A percentile compares a stretch with the other conserved stretches of the same genome.
phyloP scores from a whole-genome alignment of 139 green algal species.

The Chlamydomonas schloesseri region DNA sequence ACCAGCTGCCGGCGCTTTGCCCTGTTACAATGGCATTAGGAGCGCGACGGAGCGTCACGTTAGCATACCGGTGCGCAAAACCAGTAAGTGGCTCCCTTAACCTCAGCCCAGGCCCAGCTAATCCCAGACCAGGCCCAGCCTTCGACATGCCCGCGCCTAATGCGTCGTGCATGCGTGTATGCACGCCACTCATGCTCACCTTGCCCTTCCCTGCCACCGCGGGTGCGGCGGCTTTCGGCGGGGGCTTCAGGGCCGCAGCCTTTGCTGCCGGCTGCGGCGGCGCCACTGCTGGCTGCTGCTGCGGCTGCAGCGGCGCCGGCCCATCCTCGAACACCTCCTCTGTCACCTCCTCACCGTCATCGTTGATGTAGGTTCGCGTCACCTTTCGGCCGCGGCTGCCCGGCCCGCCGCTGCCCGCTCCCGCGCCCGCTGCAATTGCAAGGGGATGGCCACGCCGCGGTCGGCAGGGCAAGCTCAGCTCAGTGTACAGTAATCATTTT shows the following conservation, averaged over 20 bases:
- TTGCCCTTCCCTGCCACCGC: background rate
- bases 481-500: too few species aligned
- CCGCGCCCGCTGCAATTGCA: background rate
- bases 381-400: background rate
- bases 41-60: too few species aligned
- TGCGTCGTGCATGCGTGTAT: too few species aligned
- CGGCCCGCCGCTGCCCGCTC: background rate
- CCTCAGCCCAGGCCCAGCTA: too few species aligned
- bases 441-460: background rate
- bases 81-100: too few species aligned
- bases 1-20: slow-evolving; percentile 18
- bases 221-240: background rate
- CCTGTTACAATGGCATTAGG: slow-evolving; percentile 4
- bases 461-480: too few species aligned
- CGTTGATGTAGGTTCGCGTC: slow-evolving; percentile 28
- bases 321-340: slow-evolving; percentile 40
- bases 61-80: too few species aligned
- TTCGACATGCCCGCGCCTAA: too few species aligned
- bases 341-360: slow-evolving; percentile 37
- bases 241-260: background rate
- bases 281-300: background rate
- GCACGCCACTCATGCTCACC: background rate
- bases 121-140: too few species aligned
- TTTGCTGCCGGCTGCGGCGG: background rate
- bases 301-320: slow-evolving; percentile 22